Conservation (phyloP, 2,329 filamentous ascomycete species). For the Emergomyces africanus region DNA sequence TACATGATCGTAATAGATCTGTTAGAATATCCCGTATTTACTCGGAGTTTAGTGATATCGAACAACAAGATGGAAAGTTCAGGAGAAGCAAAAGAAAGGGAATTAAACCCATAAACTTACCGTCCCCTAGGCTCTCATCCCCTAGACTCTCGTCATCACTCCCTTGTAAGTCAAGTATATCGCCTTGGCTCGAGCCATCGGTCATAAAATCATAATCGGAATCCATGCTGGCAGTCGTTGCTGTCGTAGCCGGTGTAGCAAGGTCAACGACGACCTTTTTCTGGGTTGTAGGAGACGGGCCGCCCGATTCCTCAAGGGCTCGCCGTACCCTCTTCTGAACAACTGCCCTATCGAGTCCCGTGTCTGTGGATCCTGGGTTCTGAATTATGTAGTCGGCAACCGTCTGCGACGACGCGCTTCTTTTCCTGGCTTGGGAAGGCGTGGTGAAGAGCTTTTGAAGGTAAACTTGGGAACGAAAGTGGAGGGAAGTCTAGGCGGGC, state of each 20-base stretch:
- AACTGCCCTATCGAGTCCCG: constrained; percentile 8
- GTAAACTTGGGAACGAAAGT: background rate
- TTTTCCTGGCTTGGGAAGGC: constrained; percentile 41
- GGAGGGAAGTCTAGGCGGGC: background rate
- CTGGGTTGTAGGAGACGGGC: background rate
- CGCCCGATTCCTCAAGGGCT: constrained; percentile 1
- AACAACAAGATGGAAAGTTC: background rate
- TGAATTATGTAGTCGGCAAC: constrained; percentile 18
- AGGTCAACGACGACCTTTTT: constrained; percentile 24
- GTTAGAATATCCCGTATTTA: background rate
- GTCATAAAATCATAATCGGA: constrained; percentile 93
- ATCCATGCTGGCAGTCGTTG: constrained; percentile 57
- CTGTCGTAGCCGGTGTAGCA: constrained; percentile 15
- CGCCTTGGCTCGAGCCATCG: constrained; percentile 62
- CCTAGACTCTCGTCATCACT: constrained; percentile 55
- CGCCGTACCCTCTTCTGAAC: constrained; percentile 15
- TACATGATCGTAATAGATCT: background rate
- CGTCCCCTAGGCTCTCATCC: constrained; percentile 43
- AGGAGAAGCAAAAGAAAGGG: background rate
- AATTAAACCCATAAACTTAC: constrained; percentile 15
- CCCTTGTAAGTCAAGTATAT: constrained; percentile 52
- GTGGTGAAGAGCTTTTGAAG: constrained; percentile 29
- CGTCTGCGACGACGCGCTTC: constrained; percentile 41
- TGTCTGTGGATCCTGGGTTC: constrained; percentile 6
- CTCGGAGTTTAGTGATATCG: background rate